Evolutionary conservation across 1,284 basidiomycete species (phyloP).

Genomic region (Schizopora paradoxa): DNA sequence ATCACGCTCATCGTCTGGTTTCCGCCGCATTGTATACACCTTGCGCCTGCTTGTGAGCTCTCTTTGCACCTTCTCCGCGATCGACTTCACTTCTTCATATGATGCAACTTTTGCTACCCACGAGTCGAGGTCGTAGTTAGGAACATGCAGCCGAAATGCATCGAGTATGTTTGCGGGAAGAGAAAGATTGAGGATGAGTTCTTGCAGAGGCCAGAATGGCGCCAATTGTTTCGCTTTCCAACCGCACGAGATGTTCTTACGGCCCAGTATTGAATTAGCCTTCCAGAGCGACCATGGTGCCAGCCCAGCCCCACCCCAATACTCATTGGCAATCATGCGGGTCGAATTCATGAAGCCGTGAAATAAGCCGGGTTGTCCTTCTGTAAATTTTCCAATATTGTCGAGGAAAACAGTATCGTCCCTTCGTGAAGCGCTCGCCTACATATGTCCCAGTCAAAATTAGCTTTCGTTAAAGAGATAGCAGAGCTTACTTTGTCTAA

Average conservation of each 20-base stretch:
- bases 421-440: neutral
- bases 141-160: neutral
- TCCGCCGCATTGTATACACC: neutral
- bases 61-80: neutral
- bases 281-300: neutral
- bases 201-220: neutral
- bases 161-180: neutral
- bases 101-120: neutral
- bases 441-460: too few species aligned
- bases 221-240: neutral
- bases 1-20: neutral
- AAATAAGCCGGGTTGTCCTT: neutral
- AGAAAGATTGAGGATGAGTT: neutral
- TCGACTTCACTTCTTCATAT: neutral
- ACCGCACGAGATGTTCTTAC: neutral
- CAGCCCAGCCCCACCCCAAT: neutral
- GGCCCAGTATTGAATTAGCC: neutral
- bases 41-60: neutral
- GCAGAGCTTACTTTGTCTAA: constrained; percentile 21
- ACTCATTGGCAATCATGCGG: neutral
- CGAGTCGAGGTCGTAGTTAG: neutral
- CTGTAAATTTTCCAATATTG: neutral
- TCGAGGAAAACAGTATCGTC: neutral
- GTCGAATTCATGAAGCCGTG: neutral
- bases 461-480: too few species aligned